These are phyloP conservation scores for Sphaerulina musiva DNA, from an alignment of 2,329 filamentous ascomycete genomes.

Conservation along the genomic window DNA sequence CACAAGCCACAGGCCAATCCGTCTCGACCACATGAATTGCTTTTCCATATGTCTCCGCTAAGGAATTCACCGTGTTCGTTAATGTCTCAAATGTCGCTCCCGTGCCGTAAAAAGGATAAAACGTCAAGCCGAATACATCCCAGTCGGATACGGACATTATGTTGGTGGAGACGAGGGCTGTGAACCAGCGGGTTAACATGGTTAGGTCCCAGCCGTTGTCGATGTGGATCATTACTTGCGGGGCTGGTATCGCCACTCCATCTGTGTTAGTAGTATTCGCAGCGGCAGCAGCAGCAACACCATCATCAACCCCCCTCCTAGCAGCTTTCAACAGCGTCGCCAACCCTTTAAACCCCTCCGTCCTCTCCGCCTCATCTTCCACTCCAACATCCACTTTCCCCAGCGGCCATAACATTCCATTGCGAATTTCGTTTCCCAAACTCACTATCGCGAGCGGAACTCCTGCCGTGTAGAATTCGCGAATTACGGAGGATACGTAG, in stretches of 20 bases:
- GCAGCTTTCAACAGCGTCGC: slow-evolving; percentile 30
- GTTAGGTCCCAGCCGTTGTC: slow-evolving; percentile 33
- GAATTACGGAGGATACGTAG: slow-evolving; percentile 35
- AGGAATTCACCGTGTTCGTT: slow-evolving; percentile 21
- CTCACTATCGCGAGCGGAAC: slow-evolving; percentile 40
- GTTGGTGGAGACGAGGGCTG: slow-evolving; percentile 27
- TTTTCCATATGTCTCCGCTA: slow-evolving; percentile 30
- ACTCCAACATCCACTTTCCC: slow-evolving; percentile 34
- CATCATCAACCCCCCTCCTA: slow-evolving; percentile 31
- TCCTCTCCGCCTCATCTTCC: slow-evolving; percentile 29
- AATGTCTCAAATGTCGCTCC: slow-evolving; percentile 29
- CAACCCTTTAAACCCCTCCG: slow-evolving; percentile 33
- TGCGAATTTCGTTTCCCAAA: slow-evolving; percentile 37
- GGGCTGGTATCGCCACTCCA: slow-evolving; percentile 30
- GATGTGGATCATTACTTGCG: slow-evolving; percentile 34
- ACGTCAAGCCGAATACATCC: slow-evolving; percentile 29
- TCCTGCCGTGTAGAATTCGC: slow-evolving; percentile 37
- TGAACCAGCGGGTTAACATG: slow-evolving; percentile 31
- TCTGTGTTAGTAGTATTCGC: too few relatives aligned
- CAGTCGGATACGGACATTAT: slow-evolving; percentile 27
- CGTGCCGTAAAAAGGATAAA: slow-evolving; percentile 33
- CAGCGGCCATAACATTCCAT: slow-evolving; percentile 37
- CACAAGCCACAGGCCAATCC: slow-evolving; percentile 31
- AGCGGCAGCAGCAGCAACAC: slow-evolving; percentile 28
- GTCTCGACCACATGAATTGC: slow-evolving; percentile 33